These are phyloP conservation scores for Exophiala spinifera DNA, from an alignment of 2,329 filamentous ascomycete genomes.

Conservation along the genomic window DNA sequence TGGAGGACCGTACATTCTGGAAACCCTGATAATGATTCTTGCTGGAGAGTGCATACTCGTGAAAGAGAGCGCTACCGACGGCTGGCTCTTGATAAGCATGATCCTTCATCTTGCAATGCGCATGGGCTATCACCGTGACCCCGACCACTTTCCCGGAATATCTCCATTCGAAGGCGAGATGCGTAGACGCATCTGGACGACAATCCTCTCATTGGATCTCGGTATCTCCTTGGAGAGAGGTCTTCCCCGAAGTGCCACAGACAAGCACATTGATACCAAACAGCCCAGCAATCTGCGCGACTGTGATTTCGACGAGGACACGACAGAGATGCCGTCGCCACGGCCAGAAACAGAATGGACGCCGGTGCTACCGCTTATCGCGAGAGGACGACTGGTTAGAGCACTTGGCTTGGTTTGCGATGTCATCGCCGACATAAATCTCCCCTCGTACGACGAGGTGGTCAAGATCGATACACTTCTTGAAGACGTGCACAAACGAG, in stretches of 20 bases:
- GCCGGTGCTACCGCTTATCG: constrained; percentile 37
- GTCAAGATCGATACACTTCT: constrained; percentile 38
- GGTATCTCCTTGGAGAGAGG: constrained; percentile 62
- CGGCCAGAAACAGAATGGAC: constrained; percentile 56
- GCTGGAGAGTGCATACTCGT: constrained; percentile 53
- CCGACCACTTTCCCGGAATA: constrained; percentile 52
- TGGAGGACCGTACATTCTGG: constrained; percentile 50
- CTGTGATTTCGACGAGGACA: constrained; percentile 55
- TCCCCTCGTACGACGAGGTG: constrained; percentile 37
- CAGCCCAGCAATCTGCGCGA: constrained; percentile 59
- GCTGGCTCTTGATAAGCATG: constrained; percentile 54
- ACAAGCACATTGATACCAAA: constrained; percentile 58
- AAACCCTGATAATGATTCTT: constrained; percentile 56
- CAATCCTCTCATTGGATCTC: constrained; percentile 54
- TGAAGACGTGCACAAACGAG: constrained; percentile 33
- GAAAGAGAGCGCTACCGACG: constrained; percentile 52
- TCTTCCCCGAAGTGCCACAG: constrained; percentile 58
- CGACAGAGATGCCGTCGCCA: constrained; percentile 49
- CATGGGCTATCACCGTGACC: constrained; percentile 60
- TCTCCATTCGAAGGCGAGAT: constrained; percentile 56
- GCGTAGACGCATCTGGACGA: constrained; percentile 42
- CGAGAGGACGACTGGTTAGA: constrained; percentile 37
- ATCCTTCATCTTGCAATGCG: constrained; percentile 58
- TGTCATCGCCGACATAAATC: constrained; percentile 29
- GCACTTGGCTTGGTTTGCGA: constrained; percentile 40